phyloP scores from a whole-genome alignment of 148 eudicot species.

The Fagopyrum esculentum region DNA sequence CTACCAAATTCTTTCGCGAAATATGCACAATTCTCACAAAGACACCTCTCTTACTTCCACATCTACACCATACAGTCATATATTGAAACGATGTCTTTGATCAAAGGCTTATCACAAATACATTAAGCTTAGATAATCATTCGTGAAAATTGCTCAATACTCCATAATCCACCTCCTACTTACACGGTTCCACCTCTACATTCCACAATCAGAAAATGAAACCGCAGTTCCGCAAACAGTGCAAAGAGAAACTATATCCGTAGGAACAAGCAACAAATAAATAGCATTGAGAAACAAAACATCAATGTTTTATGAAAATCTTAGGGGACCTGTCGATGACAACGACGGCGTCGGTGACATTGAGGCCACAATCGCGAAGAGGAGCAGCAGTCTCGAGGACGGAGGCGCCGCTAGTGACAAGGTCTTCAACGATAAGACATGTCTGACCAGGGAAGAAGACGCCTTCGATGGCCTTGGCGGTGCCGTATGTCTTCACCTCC shows the following conservation, averaged over 20 bases:
- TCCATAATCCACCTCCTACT: neutral
- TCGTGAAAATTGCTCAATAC: neutral
- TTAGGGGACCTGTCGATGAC: constrained; percentile 53
- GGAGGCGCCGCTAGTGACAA: constrained; percentile 89
- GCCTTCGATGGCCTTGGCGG: constrained; percentile 75
- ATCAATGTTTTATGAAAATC: neutral
- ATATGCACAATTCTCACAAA: neutral
- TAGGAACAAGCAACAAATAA: neutral
- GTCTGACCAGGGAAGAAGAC: constrained; percentile 27
- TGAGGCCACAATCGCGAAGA: constrained; percentile 52
- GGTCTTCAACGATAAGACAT: constrained; percentile 68
- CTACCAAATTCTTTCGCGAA: too few relatives aligned
- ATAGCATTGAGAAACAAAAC: neutral
- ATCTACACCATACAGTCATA: too few relatives aligned
- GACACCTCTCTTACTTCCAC: neutral
- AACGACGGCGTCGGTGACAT: constrained; percentile 74
- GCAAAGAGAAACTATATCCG: neutral
- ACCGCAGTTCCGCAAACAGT: neutral
- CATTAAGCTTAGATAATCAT: too few relatives aligned
- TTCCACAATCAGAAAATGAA: neutral
- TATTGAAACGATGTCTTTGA: too few relatives aligned
- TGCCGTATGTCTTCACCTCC: constrained; percentile 72
- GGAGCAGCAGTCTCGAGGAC: constrained; percentile 82
- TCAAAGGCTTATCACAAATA: too few relatives aligned
- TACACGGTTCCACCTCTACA: neutral